Evolutionary conservation across 257 asterid genomes (phyloP), one percentile per base, ranked within the genome.

Genomic region (Vinca minor): DNA sequence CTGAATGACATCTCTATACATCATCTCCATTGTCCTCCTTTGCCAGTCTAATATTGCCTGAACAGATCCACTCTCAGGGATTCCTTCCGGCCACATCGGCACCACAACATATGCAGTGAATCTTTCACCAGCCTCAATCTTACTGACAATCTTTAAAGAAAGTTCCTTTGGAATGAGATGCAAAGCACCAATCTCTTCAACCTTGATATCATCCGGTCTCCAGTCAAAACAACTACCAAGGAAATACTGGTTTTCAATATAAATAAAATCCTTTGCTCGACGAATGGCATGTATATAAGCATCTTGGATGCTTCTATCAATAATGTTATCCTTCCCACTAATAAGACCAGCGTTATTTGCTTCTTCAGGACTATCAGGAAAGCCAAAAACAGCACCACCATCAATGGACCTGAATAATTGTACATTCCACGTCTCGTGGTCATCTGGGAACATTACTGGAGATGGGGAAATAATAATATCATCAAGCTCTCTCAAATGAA

Each of bases 11-110:
- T 87, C 91, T 72, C 72, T 89, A 59, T 89, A 87, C 96, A 89
- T 87, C 96, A 87, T 89, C 58, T 81, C 83, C 85, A 89, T 83
- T 0, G 96, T 89, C 66, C 95, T 76, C 75, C 66, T 81, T 50
- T 86, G 96, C 96, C 94, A 87, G 69, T 89, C 89, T 64, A 89
- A 76, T 71, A 89, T 89, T 11, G 96, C 95, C 73, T 89, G 95
- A 54, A 87, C 96, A 1, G 96, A 87, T 48, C 79, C 94, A 47
- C 94, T 87, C 75, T 79, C 95, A 1, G 96, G 96, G n/a, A 89
- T 65, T 47, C 96, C 95, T 78, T 89, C 95, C 0, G 96, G 96
- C 95, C 96, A 89, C 96, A 89, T 89, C 15, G 95, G 96, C 39
- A 89, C 81, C 26, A 89, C 82, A 25, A 84, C 53, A 21, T 89